Evolutionary conservation across 768 basidiomycete species (phyloP).

Genomic region (Pseudohyphozyma bogoriensis): DNA sequence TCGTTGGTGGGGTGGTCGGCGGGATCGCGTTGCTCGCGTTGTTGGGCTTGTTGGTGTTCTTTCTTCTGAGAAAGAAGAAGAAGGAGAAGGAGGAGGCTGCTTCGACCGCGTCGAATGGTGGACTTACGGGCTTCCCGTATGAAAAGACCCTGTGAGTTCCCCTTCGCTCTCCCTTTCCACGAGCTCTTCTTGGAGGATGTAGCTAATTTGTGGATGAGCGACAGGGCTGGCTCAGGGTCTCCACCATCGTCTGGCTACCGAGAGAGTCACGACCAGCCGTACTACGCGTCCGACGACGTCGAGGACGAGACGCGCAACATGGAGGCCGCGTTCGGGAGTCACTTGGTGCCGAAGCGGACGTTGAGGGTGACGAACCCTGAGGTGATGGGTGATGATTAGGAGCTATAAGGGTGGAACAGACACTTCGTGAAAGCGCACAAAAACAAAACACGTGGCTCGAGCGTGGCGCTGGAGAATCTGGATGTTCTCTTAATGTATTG

Average conservation of each 20-base stretch:
- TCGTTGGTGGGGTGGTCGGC: slow-evolving; percentile 27
- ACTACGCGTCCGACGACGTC: background rate
- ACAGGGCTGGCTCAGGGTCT: too few species aligned
- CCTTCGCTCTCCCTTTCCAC: background rate
- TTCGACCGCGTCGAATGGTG: background rate
- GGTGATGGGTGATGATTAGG: background rate
- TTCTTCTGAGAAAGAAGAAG: slow-evolving; percentile 8
- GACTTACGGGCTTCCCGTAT: background rate
- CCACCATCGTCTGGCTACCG: too few species aligned
- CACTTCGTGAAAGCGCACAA: too few species aligned
- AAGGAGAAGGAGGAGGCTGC: background rate
- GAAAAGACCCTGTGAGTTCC: slow-evolving; percentile 13
- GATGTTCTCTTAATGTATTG: too few species aligned
- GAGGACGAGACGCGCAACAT: slow-evolving; percentile 2
- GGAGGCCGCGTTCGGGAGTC: background rate
- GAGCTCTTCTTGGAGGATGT: background rate
- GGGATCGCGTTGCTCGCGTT: slow-evolving; percentile 13
- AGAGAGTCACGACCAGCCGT: too few species aligned
- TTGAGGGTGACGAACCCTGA: background rate
- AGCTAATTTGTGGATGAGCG: too few species aligned
- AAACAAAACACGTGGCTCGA: too few species aligned
- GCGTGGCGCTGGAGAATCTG: too few species aligned
- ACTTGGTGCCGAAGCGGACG: background rate
- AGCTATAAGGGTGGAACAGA: too few species aligned
- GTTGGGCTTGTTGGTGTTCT: slow-evolving; percentile 6